Conservation (phyloP, 371 early-diverging fungal species). For the Synchytrium microbalum region DNA sequence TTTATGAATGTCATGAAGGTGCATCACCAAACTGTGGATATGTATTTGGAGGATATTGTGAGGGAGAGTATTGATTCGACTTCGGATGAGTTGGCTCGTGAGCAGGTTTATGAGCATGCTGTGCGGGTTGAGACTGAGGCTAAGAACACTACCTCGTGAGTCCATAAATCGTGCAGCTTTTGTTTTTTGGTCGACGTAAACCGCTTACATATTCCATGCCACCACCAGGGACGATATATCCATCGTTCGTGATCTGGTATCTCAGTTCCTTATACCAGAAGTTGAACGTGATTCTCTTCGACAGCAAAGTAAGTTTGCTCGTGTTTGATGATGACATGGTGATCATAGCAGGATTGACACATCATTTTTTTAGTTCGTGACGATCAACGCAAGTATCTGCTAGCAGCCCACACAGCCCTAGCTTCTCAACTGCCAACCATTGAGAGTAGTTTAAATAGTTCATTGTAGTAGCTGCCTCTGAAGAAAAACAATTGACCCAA, state of each 20-base stretch:
- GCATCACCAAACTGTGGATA: slow-evolving; percentile 45
- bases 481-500: too few species aligned
- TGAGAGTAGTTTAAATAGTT: too few species aligned
- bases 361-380: slow-evolving; percentile 28
- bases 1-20: slow-evolving; percentile 42
- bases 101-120: slow-evolving; percentile 30
- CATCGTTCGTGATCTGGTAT: slow-evolving; percentile 36
- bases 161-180: slow-evolving; percentile 5
- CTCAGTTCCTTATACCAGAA: slow-evolving; percentile 44
- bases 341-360: too few species aligned
- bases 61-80: slow-evolving; percentile 22
- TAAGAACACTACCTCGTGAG: slow-evolving; percentile 24
- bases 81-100: slow-evolving; percentile 26
- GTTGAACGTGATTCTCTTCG: slow-evolving; percentile 34
- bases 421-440: neutral
- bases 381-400: slow-evolving; percentile 32
- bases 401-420: slow-evolving; percentile 33
- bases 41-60: slow-evolving; percentile 40
- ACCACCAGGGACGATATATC: slow-evolving; percentile 5
- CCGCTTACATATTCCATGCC: too few species aligned
- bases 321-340: neutral
- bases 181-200: neutral
- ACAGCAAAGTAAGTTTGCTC: slow-evolving; percentile 22
- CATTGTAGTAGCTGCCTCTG: too few species aligned
- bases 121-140: slow-evolving; percentile 25